A percentile compares a stretch with the other conserved stretches of the same genome.
phyloP scores from a whole-genome alignment of 73 alveolate species.

The Paramecium caudatum region DNA sequence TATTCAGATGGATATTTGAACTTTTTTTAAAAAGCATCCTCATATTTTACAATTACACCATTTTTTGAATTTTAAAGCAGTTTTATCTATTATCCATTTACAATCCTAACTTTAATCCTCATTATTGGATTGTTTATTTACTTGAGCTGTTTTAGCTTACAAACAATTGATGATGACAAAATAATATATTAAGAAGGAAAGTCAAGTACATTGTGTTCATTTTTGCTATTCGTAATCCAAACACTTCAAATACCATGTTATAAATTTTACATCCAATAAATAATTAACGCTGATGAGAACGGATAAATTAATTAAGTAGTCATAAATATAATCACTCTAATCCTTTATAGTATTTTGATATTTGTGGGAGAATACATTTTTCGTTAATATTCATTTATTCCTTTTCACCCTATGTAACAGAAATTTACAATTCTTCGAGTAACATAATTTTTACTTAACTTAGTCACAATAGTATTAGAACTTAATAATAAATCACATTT shows the following conservation, averaged over 20 bases:
- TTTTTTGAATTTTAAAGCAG: conserved; percentile 7
- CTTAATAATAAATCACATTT: background rate
- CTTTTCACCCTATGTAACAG: conserved; percentile 17
- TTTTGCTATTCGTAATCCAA: background rate
- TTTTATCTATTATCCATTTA: conserved; percentile 1
- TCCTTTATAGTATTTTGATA: background rate
- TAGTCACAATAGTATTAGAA: background rate
- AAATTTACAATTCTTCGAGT: background rate
- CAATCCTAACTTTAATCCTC: background rate
- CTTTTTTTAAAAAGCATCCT: background rate
- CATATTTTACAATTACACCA: conserved; percentile 39
- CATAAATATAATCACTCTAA: background rate
- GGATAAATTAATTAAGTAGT: background rate
- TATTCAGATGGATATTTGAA: conserved; percentile 34
- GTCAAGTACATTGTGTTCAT: background rate
- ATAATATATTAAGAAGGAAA: background rate
- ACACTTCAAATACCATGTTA: conserved; percentile 32
- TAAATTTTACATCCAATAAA: conserved; percentile 8
- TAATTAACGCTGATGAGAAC: background rate
- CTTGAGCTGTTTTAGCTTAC: background rate
- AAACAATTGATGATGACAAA: background rate
- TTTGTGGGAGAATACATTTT: background rate
- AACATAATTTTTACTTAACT: background rate
- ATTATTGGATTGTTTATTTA: background rate
- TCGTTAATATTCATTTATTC: background rate